Conservation (phyloP, 2,329 filamentous ascomycete species). For the Lachnellula willkommii region DNA sequence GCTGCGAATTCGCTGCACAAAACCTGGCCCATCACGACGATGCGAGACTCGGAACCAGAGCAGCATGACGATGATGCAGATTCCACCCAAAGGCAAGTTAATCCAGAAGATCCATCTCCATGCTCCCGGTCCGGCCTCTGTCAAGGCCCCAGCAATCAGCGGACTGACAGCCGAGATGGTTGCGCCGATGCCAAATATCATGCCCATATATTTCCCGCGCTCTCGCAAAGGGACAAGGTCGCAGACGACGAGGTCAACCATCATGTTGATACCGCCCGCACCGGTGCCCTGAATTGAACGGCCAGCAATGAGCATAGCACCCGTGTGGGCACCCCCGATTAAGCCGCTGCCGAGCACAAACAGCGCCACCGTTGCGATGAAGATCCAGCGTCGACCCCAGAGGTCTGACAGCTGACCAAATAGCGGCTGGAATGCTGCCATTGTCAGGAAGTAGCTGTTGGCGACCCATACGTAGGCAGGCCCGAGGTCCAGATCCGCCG, state of each 20-base stretch:
- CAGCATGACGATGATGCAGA: not conserved
- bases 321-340: slow-evolving; percentile 1
- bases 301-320: slow-evolving; percentile 7
- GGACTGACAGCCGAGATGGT: no score
- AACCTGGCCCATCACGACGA: not conserved
- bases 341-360: slow-evolving; percentile 8
- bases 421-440: not conserved
- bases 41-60: slow-evolving; percentile 8
- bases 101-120: slow-evolving; percentile 48
- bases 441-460: slow-evolving; percentile 4
- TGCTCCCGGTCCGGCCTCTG: no score
- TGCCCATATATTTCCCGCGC: slow-evolving; percentile 33
- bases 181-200: no score
- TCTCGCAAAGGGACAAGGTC: slow-evolving; percentile 45
- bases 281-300: slow-evolving; percentile 37
- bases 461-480: slow-evolving; percentile 3
- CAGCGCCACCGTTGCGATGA: not conserved
- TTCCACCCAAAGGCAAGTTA: slow-evolving; percentile 34
- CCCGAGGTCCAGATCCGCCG: not conserved
- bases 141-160: no score
- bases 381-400: not conserved
- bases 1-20: slow-evolving; percentile 30
- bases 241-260: slow-evolving; percentile 44
- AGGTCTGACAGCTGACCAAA: slow-evolving; percentile 3
- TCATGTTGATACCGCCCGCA: slow-evolving; percentile 39